Base-by-base conservation (phyloP, 257 asterid genomes). In the Rubia yunnanensis region DNA sequence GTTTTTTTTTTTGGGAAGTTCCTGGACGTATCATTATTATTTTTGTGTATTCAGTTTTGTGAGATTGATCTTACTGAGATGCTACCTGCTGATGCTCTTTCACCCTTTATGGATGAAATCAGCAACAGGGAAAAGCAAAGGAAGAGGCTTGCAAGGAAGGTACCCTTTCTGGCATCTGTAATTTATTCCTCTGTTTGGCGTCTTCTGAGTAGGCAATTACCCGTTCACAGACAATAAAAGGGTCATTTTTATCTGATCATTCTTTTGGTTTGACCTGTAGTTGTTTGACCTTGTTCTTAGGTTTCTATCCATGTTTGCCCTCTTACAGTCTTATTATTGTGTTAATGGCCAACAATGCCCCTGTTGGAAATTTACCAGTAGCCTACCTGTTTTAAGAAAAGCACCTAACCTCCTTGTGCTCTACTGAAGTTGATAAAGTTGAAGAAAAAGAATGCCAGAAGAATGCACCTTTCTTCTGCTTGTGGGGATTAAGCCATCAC, bases 21-120 rank as follows among this genome's bases (percentile, higher is more conserved):
- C 17, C 63, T 64, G 9, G 41, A 35, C 28, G 32, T 56, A 23
- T 65, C 46, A 61, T 46, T 36, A 60, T 1, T 60, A 60, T 71
- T 1, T 49, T 60, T 64, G 63, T 71, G 28, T 54, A 70, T 56
- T 48, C 95, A 92, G 97, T 84, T 92, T 66, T 92, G 97, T 79
- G 99, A 92, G 85, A 87, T 92, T 73, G 81, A 83, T 73, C 71
- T 92, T 77, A 72, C 78, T 69, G 83, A 76, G 67, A 41, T 70
- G 31, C 72, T 89, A 65, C 95, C 99, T 74, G 76, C 81, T 46
- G 92, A 83, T 79, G 82, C 95, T 31, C 95, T 89, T 70, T 80
- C 83, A 72, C 97, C 99, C 18, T 92, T 92, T 77, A 75, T 84
- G 87, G 95, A 83, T 74, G 99, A 89, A 83, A 87, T 92, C 83